These are phyloP conservation scores for Trichoderma sp. DNA, from an alignment of 2,329 filamentous ascomycete species.

Conservation along the genomic window DNA sequence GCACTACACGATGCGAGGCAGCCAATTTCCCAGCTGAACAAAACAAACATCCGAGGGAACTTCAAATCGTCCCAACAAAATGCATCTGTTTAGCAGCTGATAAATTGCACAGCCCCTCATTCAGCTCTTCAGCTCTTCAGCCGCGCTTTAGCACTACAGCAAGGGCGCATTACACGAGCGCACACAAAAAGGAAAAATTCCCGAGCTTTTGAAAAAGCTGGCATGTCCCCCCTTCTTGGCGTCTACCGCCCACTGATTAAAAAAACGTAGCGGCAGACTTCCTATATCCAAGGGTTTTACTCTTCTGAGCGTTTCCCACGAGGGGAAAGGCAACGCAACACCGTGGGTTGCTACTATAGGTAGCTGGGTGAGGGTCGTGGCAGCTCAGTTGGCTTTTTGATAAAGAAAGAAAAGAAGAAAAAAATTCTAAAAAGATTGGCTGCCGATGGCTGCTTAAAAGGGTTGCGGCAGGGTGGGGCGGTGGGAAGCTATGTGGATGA, in stretches of 20 bases:
- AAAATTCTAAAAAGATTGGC: constrained; percentile 30
- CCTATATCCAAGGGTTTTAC: constrained; percentile 59
- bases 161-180: constrained; percentile 5
- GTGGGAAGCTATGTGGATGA: constrained; percentile 19
- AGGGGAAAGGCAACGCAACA: constrained; percentile 60
- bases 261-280: constrained; percentile 54
- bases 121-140: not conserved
- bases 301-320: constrained; percentile 56
- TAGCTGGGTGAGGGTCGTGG: constrained; percentile 60
- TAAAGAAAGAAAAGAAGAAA: constrained; percentile 47
- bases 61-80: not conserved
- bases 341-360: constrained; percentile 41
- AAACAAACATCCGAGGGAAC: not conserved
- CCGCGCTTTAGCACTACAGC: not conserved
- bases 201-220: constrained; percentile 20
- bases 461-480: not conserved
- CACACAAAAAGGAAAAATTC: not conserved
- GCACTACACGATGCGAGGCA: not conserved
- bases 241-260: constrained; percentile 49
- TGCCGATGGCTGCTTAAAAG: constrained; percentile 17
- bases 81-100: not conserved
- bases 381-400: constrained; percentile 64
- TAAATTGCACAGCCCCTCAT: not conserved
- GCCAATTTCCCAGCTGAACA: not conserved
- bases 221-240: constrained; percentile 61